Base-by-base conservation (phyloP, 352 stramenopile species). In the Phytophthora cactorum region DNA sequence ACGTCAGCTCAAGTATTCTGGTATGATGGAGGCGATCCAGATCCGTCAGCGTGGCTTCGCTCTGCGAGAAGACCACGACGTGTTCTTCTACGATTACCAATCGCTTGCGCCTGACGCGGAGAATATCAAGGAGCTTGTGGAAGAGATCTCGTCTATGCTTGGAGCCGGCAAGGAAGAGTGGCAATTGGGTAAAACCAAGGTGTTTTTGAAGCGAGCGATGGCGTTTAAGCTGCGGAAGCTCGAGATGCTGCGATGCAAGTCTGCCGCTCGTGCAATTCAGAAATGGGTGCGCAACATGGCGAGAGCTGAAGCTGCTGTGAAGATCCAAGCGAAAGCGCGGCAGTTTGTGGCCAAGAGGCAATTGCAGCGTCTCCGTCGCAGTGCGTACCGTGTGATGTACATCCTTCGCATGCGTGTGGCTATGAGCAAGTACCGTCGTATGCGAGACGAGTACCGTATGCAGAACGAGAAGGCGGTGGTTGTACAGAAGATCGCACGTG, bases 21-120 rank as follows among this genome's bases (percentile, higher is more conserved):
- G 90, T 38, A 97, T 97, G 89, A 96, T 97, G 88, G 89, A 97
- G 57, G 88, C 89, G 10, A 96, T 97, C 52, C 88, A 97, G 66
- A 97, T 97, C 47, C 89, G 89, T 49, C 89, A 96, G 68, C 86
- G 86, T 39, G 89, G 89, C 14, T 97, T 97, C 70, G 89, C 88
- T 32, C 62, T 97, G 17, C 86, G 89, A 11, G 89, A 97, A 55
- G 89, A 97, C 41, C 89, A 97, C 66, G 89, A 97, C 52, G 88
- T 95, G 28, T 97, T 97, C 64, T 97, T 97, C 63, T 96, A 97
- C 59, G 88, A 97, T 64, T 96, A 95, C 50, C 86, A 96, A 52
- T 84, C 83, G n/a, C 67, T 97, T 15, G 85, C 86, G 2, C 89
- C 89, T n/a, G 76, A 92, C 11, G 86, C 88, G 0, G 87, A 97